A percentile compares a stretch with the other conserved stretches of the same genome.
These are phyloP conservation scores for Clonostachys solani DNA, from an alignment of 2,329 filamentous ascomycete species.

Conservation along the genomic window DNA sequence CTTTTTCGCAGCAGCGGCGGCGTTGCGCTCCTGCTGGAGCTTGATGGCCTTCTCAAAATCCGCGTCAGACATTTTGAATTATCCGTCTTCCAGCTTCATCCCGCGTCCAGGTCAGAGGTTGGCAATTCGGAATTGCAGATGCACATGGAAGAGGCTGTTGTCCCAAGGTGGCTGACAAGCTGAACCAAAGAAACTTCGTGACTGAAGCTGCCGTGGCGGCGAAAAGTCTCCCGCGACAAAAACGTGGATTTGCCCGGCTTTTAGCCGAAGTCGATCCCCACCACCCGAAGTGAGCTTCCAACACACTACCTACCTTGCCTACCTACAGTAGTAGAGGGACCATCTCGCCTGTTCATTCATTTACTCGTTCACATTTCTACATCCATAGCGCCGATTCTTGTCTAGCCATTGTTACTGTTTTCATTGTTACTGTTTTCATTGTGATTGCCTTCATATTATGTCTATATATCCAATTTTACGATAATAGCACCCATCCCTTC, in stretches of 20 bases:
- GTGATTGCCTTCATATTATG: no score
- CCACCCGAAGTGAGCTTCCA: constrained; percentile 1
- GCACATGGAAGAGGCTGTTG: constrained; percentile 22
- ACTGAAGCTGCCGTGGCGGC: constrained; percentile 15
- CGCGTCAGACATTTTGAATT: constrained; percentile 63
- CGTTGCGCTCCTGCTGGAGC: constrained; percentile 91
- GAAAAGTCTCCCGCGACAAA: constrained; percentile 17
- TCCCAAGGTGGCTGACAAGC: constrained; percentile 8
- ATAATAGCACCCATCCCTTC: neutral
- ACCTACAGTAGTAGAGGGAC: no score
- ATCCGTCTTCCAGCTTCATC: constrained; percentile 29
- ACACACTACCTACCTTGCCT: no score
- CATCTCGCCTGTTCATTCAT: neutral
- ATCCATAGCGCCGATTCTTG: no score
- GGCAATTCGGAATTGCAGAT: constrained; percentile 23
- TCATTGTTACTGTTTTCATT: no score
- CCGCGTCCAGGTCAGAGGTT: constrained; percentile 33
- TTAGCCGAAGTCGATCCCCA: constrained; percentile 25
- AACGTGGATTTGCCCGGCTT: no score
- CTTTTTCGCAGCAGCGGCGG: constrained; percentile 72
- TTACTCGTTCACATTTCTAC: neutral
- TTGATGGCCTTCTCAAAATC: constrained; percentile 85
- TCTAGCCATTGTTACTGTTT: no score
- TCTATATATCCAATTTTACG: no score
- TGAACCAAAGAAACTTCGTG: constrained; percentile 12